phyloP scores from a whole-genome alignment of 768 basidiomycete species.

The Suillus spraguei region DNA sequence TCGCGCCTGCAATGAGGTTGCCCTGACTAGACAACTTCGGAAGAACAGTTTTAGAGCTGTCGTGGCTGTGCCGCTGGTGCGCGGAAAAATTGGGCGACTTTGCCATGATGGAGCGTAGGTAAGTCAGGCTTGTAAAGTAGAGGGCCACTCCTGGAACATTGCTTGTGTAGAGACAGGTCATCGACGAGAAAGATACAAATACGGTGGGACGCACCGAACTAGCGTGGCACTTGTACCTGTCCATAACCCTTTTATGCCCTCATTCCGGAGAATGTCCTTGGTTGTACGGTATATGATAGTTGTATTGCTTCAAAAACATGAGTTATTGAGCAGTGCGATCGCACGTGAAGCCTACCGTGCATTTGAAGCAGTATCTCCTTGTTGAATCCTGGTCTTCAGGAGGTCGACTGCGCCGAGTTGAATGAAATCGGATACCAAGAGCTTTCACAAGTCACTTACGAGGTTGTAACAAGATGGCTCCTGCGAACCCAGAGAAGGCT shows the following conservation, averaged over 20 bases:
- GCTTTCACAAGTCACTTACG: constrained; percentile 44
- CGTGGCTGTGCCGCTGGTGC: constrained; percentile 20
- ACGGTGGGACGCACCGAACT: constrained; percentile 48
- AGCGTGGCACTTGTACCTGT: constrained; percentile 85
- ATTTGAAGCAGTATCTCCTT: constrained; percentile 56
- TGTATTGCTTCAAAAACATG: constrained; percentile 31
- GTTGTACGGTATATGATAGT: constrained; percentile 51
- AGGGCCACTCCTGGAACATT: constrained; percentile 93
- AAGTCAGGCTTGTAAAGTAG: constrained; percentile 87
- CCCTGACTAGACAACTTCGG: constrained; percentile 75
- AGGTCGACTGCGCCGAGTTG: constrained; percentile 65
- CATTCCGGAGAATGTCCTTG: constrained; percentile 56
- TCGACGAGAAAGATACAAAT: background rate
- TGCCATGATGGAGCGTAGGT: constrained; percentile 78
- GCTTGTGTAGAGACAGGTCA: constrained; percentile 39
- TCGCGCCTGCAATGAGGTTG: constrained; percentile 85
- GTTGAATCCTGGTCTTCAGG: constrained; percentile 90
- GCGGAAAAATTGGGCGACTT: constrained; percentile 68
- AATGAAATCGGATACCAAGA: background rate
- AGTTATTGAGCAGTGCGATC: constrained; percentile 3
- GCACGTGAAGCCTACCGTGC: constrained; percentile 37
- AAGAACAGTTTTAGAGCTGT: constrained; percentile 50
- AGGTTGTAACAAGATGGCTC: constrained; percentile 76
- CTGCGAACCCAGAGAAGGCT: constrained; percentile 76
- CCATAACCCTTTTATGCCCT: constrained; percentile 82